phyloP scores from a whole-genome alignment of 1,139 yeast species.

The Saccharomyces uvarum region DNA sequence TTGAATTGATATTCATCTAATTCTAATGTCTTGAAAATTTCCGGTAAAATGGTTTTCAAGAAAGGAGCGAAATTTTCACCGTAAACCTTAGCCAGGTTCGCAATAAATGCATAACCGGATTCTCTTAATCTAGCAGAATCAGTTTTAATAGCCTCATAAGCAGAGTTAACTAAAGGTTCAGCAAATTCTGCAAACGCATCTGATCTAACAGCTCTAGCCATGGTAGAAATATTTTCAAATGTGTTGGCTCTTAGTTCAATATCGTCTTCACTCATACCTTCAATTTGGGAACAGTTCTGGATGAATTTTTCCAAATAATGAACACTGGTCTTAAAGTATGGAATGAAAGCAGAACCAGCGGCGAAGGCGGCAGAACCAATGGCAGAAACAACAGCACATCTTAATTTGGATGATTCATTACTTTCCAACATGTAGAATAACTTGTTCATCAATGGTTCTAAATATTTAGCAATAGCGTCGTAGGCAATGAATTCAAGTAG shows the following conservation, averaged over 20 bases:
- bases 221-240: conserved; percentile 85
- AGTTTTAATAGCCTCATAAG: conserved; percentile 69
- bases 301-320: conserved; percentile 76
- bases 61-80: conserved; percentile 85
- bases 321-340: conserved; percentile 77
- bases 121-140: conserved; percentile 84
- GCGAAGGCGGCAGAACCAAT: conserved; percentile 97
- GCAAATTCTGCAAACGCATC: conserved; percentile 80
- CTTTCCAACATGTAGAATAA: conserved; percentile 72
- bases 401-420: conserved; percentile 56
- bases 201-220: conserved; percentile 95
- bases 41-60: conserved; percentile 75
- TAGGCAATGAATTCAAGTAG: conserved; percentile 85
- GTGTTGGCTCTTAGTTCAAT: conserved; percentile 84
- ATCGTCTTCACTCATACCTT: conserved; percentile 71
- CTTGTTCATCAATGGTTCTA: conserved; percentile 85
- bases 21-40: conserved; percentile 72
- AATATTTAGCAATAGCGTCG: conserved; percentile 72
- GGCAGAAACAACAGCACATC: conserved; percentile 87
- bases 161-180: conserved; percentile 81
- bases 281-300: conserved; percentile 53
- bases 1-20: conserved; percentile 66
- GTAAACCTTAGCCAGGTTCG: conserved; percentile 91
- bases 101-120: conserved; percentile 89
- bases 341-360: conserved; percentile 78